Percentiles rank a stretch among this genome's conserved stretches.
phyloP scores from a whole-genome alignment of 306 rosid species.

The Pueraria montana region DNA sequence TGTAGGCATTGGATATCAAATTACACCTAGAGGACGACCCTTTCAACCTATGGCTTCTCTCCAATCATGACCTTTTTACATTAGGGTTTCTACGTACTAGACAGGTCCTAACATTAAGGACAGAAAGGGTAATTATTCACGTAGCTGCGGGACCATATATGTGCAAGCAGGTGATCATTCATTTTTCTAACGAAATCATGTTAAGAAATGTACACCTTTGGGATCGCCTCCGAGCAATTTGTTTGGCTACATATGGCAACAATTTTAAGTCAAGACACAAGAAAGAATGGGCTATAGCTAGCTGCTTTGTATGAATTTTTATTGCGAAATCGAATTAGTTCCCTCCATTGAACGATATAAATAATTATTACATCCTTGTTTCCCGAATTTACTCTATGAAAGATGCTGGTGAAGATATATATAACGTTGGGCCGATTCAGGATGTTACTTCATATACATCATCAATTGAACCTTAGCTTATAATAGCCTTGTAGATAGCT shows the following conservation, averaged over 20 bases:
- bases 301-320: slow-evolving; percentile 35
- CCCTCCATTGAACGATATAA: not conserved
- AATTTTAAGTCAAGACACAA: slow-evolving; percentile 46
- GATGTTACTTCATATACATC: slow-evolving; percentile 32
- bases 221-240: slow-evolving; percentile 42
- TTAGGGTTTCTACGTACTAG: slow-evolving; percentile 61
- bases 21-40: slow-evolving; percentile 41
- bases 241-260: slow-evolving; percentile 53
- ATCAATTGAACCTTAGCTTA: slow-evolving; percentile 26
- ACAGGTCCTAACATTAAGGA: slow-evolving; percentile 55
- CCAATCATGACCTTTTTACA: slow-evolving; percentile 54
- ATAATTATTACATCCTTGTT: slow-evolving; percentile 40
- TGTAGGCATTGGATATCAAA: slow-evolving; percentile 50
- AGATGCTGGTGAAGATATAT: slow-evolving; percentile 47
- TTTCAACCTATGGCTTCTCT: slow-evolving; percentile 45
- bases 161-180: slow-evolving; percentile 52
- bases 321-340: slow-evolving; percentile 23
- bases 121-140: slow-evolving; percentile 51
- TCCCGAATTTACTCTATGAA: slow-evolving; percentile 42
- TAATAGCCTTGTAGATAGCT: slow-evolving; percentile 28
- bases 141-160: slow-evolving; percentile 63
- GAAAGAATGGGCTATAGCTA: slow-evolving; percentile 46
- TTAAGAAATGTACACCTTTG: slow-evolving; percentile 56
- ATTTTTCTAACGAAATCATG: slow-evolving; percentile 53
- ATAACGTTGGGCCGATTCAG: slow-evolving; percentile 30